phyloP scores from a whole-genome alignment of 352 stramenopile species.

The Phytophthora megakarya region DNA sequence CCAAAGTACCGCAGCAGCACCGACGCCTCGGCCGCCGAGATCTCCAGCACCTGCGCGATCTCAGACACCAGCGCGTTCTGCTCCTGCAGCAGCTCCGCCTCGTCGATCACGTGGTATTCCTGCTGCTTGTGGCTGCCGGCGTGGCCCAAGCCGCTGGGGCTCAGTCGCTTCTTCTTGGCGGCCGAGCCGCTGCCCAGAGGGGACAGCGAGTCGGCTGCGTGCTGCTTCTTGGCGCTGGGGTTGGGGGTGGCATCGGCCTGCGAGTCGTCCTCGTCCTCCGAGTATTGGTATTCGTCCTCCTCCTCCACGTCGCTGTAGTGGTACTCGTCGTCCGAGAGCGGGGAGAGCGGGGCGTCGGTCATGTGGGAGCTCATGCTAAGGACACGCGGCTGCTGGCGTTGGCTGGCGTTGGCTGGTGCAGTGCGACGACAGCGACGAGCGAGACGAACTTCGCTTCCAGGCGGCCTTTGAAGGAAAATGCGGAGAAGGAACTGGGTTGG shows the following conservation, averaged over 20 bases:
- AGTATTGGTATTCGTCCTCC: slow-evolving; percentile 75
- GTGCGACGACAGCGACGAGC: background rate
- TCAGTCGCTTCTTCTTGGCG: slow-evolving; percentile 79
- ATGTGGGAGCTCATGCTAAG: slow-evolving; percentile 25
- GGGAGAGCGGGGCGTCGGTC: slow-evolving; percentile 38
- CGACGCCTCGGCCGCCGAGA: slow-evolving; percentile 56
- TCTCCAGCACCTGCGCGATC: slow-evolving; percentile 81
- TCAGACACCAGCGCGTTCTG: slow-evolving; percentile 67
- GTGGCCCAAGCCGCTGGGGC: slow-evolving; percentile 38
- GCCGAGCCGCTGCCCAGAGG: slow-evolving; percentile 48
- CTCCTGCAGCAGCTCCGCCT: slow-evolving; percentile 76
- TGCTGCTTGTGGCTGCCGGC: slow-evolving; percentile 32
- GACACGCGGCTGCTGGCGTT: no score
- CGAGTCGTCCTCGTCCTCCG: slow-evolving; percentile 57
- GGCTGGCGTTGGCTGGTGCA: no score
- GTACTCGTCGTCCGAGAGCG: slow-evolving; percentile 81
- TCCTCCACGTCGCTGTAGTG: slow-evolving; percentile 84
- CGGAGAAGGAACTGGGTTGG: slow-evolving; percentile 31
- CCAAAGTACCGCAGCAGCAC: slow-evolving; percentile 85
- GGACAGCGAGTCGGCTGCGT: slow-evolving; percentile 41
- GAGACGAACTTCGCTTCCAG: no score
- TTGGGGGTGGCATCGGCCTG: slow-evolving; percentile 29
- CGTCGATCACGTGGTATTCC: slow-evolving; percentile 87
- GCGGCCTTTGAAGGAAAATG: slow-evolving; percentile 31
- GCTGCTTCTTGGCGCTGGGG: slow-evolving; percentile 39